A percentile compares a stretch with the other conserved stretches of the same genome.
phyloP scores from a whole-genome alignment of 805 yeast species.

The Saturnispora kantuleensis region DNA sequence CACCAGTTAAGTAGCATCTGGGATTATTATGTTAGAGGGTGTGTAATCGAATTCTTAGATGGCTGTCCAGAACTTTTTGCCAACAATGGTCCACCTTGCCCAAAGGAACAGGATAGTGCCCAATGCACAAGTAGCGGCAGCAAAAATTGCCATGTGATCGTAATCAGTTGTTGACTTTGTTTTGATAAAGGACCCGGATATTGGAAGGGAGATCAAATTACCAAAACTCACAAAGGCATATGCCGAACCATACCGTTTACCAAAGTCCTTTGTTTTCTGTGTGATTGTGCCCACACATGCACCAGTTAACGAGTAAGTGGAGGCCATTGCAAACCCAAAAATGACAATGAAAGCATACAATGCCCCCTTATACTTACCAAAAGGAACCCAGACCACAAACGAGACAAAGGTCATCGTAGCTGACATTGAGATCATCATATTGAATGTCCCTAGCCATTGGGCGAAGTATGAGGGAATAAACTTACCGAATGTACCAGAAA shows the following conservation, averaged over 20 bases:
- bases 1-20: too few relatives aligned
- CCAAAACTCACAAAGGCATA: conserved; percentile 49
- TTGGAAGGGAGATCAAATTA: conserved; percentile 38
- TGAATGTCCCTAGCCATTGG: conserved; percentile 39
- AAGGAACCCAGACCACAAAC: conserved; percentile 53
- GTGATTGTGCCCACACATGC: conserved; percentile 53
- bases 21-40: too few relatives aligned
- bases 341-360: conserved; percentile 43
- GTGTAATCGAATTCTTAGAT: conserved; percentile 5
- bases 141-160: conserved; percentile 28
- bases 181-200: conserved; percentile 31
- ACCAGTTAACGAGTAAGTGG: conserved; percentile 53
- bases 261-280: conserved; percentile 45
- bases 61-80: conserved; percentile 24
- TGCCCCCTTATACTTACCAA: conserved; percentile 33
- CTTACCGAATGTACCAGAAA: conserved; percentile 33
- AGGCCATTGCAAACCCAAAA: conserved; percentile 49
- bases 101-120: conserved; percentile 32
- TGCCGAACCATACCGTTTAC: conserved; percentile 58
- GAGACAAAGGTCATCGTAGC: conserved; percentile 36
- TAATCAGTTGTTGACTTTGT: conserved; percentile 26
- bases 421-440: conserved; percentile 39
- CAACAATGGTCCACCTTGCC: conserved; percentile 38
- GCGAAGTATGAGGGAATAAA: conserved; percentile 26
- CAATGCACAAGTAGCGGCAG: conserved; percentile 13